Evolutionary conservation across 306 rosid genomes (phyloP), one percentile per base, ranked within the genome.

Genomic region (Fagus sylvatica): DNA sequence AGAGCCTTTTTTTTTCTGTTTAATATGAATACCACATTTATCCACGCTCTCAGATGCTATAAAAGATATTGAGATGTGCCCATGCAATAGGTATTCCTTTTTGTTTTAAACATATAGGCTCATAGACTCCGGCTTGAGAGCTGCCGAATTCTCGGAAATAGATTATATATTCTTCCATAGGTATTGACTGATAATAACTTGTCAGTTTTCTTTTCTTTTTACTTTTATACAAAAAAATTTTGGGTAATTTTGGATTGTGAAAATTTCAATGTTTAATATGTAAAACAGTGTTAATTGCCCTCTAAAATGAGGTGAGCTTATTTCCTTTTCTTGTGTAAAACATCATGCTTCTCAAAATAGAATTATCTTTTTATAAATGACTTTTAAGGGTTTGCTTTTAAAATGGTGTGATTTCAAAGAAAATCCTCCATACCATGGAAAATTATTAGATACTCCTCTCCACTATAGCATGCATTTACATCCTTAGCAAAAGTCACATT

Each of bases 1-100:
- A 32, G 56, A 57, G 76, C 71, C 71, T 51, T 72, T 84, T 67
- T 60, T 67, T 57, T 57, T 70, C 78, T 81, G 84, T n/a, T 75
- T 76, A 76, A 73, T 74, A 61, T 69, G 51, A 49, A 68, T 70
- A 57, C 78, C 62, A 78, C 55, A 17, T 49, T 30, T 39, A 76
- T 62, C 65, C 79, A 75, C 75, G 64, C 49, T 65, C 71, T 65
- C 15, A 65, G 69, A 69, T 32, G 69, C 43, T 16, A 74, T 19
- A n/a, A 17, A 74, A 53, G 77, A 79, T 62, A 62, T 55, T 74
- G 86, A 56, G 74, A 54, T 60, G 8, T 37, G 54, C 75, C 7
- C 3, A 40, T 70, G 51, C 54, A 19, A 9, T 17, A 37, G 53
- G 61, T 51, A 72, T 37, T 39, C 72, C 60, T 77, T 73, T 56